These are phyloP conservation scores for Yamadazyma akitaensis DNA, from an alignment of 805 yeast genomes.

Conservation along the genomic window DNA sequence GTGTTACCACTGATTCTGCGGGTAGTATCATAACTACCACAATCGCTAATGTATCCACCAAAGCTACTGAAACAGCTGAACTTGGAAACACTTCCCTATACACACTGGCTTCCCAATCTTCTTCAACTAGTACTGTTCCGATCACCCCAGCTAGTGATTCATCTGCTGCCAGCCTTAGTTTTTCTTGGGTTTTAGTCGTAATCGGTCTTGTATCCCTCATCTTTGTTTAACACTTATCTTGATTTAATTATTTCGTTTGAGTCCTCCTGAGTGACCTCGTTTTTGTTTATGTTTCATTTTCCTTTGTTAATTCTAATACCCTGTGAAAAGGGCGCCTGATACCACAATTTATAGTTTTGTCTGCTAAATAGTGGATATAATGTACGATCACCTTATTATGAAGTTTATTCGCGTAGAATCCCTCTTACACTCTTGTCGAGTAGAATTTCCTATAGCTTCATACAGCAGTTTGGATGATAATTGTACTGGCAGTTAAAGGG, in stretches of 20 bases:
- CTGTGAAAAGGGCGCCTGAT: too few relatives aligned
- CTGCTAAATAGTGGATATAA: too few relatives aligned
- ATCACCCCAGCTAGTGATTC: neutral
- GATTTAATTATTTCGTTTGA: too few relatives aligned
- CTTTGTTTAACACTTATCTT: neutral
- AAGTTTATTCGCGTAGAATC: too few relatives aligned
- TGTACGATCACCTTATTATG: too few relatives aligned
- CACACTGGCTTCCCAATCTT: neutral
- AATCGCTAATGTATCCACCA: constrained; percentile 13
- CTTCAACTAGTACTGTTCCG: constrained; percentile 8
- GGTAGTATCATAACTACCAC: constrained; percentile 6
- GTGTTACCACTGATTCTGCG: constrained; percentile 10
- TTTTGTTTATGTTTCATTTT: neutral
- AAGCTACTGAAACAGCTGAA: constrained; percentile 8
- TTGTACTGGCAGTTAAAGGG: too few relatives aligned
- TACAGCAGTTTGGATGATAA: too few relatives aligned
- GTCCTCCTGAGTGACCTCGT: too few relatives aligned
- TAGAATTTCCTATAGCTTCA: too few relatives aligned
- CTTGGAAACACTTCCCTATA: neutral
- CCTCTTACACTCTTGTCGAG: too few relatives aligned
- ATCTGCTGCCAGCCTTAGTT: neutral
- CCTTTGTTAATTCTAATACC: neutral
- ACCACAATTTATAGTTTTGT: too few relatives aligned
- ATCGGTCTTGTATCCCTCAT: neutral
- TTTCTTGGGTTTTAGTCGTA: neutral